Evolutionary conservation across 148 eudicot species (phyloP), one percentile per base, ranked within the genome.

Genomic region (Bassia scoparia): DNA sequence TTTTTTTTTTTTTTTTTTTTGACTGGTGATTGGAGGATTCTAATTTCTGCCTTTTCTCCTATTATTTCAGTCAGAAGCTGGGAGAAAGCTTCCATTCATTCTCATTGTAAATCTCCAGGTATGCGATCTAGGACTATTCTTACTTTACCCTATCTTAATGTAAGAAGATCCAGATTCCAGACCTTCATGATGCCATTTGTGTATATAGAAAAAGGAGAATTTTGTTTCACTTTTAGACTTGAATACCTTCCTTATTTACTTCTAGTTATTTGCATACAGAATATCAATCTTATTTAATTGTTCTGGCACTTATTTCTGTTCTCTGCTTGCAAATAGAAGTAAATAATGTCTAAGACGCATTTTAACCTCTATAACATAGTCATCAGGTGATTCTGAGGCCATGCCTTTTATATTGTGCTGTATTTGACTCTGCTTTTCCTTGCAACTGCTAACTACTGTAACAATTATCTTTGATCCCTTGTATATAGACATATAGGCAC

Each of bases 71-170:
- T 84, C 96, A 69, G 92, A 88, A 79, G 94, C 89, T 63, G 99
- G 99, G 68, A 90, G 76, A 78, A 89, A 78, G 70, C 88, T 92
- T 63, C 99, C 97, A n/a, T 96, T 96, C 80, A 73, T 92, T 81
- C 87, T 96, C 64, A 75, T 92, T 53, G 72, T 96, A 64, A 96
- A 96, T 81, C 97, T 96, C 74, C 84, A 89, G 97, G 99, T 96
- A 79, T 21, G 82, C 14, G 11, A 34, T 50, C 12, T 23, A 72
- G 31, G n/a, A 26, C 17, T 30, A 60, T 62, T 61, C 70, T 55
- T 41, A 7, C 21, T 34, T 35, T 26, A n/a, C n/a, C 35, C 33
- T n/a, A 49, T 71, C 70, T 4, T 41, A 9, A 27, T 16, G 0
- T 18, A 8, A 6, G 29, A n/a, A 14, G 48, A 17, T n/a, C n/a